phyloP scores from a whole-genome alignment of 176 grass and related monocot species.

The Aegilops umbellulata region DNA sequence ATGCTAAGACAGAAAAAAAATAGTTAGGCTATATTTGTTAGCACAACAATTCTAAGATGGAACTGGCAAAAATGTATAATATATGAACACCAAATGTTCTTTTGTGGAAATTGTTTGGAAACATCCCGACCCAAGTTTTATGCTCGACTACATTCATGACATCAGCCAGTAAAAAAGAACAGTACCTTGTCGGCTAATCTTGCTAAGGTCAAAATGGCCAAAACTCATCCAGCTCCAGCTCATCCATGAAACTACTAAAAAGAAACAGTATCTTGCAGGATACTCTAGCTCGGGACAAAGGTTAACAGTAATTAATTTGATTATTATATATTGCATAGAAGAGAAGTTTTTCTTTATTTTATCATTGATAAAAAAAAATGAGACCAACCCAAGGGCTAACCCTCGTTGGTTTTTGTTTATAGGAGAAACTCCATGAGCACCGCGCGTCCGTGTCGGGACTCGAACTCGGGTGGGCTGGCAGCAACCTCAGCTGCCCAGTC shows the following conservation, averaged over 20 bases:
- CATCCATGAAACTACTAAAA: neutral
- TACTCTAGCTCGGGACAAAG: neutral
- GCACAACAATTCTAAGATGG: neutral
- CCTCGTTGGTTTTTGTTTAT: no score
- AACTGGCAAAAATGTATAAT: neutral
- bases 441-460: no score
- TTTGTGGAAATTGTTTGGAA: neutral
- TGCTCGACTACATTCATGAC: neutral
- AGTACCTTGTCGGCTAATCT: neutral
- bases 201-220: neutral
- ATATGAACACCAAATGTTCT: neutral
- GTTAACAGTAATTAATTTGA: neutral
- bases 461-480: no score
- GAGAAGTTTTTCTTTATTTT: no score
- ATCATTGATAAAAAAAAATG: no score
- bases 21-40: no score
- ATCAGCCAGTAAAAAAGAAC: no score
- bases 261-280: neutral
- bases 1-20: no score
- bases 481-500: no score
- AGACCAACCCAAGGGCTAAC: no score
- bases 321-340: neutral
- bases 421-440: no score
- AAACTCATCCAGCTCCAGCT: no score
- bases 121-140: neutral